Evolutionary conservation across 192 early-diverging fungal genomes (phyloP), one percentile per base, ranked within the genome.

Genomic region (Lobosporangium transversale): DNA sequence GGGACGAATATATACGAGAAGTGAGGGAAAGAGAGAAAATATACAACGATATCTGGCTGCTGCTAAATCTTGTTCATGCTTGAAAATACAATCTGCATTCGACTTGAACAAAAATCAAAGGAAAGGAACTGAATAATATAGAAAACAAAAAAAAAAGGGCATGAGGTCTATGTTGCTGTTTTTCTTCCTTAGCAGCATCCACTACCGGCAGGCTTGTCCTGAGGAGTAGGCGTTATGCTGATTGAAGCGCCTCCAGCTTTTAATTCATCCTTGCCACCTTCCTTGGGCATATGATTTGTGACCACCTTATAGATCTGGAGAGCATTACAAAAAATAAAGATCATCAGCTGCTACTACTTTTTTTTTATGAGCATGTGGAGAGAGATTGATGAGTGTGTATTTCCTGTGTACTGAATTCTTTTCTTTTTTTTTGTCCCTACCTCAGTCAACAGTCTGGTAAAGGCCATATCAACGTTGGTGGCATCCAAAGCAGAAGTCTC

Each of bases 401-500:
- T 7, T 40, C 37, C 37, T 40, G 37, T 40, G 37, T 40, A 7
- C 37, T 40, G 37, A 7, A 40, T 62, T 37, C 26, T 26, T 62
- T 2, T 20, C 31, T 32, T 23, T n/a, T 24, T 40, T 44, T 42
- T 63, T 21, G 17, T 67, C 37, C 37, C 36, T 67, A 76, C 73
- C 64, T 76, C 73, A 29, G 73, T 67, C 73, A 76, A 67, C 33
- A 76, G 53, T 59, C 66, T 54, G 27, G 73, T 76, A 70, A 94
- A 91, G 20, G 96, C 94, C 62, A 87, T 87, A 36, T 94, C 89
- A n/a, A 94, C 95, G 21, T 94, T 91, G 70, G 95, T 96, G 43
- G 95, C 89, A 74, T 89, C 87, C 71, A 85, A 53, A 20, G 84
- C 92, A 24, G 86, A 89, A 27, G 96, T 93, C 81, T 98, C 95